phyloP scores from a whole-genome alignment of 345 rosid genomes.

The Citrus australasica region DNA sequence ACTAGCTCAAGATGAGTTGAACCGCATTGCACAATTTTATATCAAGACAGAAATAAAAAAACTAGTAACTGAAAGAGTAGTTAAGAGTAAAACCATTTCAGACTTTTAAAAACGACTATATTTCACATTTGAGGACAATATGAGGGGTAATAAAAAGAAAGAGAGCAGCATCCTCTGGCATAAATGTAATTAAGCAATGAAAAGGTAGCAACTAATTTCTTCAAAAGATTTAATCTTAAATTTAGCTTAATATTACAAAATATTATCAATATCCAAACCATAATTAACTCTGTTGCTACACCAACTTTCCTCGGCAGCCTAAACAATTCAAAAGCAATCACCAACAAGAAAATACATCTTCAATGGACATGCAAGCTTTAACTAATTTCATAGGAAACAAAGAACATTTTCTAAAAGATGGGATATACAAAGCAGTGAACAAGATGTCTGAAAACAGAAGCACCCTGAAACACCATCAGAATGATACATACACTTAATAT shows the following conservation, averaged over 20 bases:
- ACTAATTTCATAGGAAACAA: neutral
- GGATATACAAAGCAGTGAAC: neutral
- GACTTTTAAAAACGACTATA: neutral
- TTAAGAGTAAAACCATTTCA: neutral
- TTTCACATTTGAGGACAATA: neutral
- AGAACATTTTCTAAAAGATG: neutral
- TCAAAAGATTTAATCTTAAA: neutral
- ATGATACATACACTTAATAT: neutral
- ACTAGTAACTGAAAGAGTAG: neutral
- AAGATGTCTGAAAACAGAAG: neutral
- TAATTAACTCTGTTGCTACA: neutral
- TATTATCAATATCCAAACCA: neutral
- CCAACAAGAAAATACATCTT: constrained; percentile 4
- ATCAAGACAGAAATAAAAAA: too few relatives aligned
- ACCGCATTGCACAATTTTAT: neutral
- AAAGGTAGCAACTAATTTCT: neutral
- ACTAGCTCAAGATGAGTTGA: too few relatives aligned
- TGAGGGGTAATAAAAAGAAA: neutral
- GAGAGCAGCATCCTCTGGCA: neutral
- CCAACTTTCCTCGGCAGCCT: neutral
- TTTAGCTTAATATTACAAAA: neutral
- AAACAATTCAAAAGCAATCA: neutral
- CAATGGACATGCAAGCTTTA: neutral
- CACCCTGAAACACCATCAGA: neutral
- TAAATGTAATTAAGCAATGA: neutral